These are phyloP conservation scores for Umbilicus rupestris DNA, from an alignment of 164 flowering plant genomes.

Conservation along the genomic window DNA sequence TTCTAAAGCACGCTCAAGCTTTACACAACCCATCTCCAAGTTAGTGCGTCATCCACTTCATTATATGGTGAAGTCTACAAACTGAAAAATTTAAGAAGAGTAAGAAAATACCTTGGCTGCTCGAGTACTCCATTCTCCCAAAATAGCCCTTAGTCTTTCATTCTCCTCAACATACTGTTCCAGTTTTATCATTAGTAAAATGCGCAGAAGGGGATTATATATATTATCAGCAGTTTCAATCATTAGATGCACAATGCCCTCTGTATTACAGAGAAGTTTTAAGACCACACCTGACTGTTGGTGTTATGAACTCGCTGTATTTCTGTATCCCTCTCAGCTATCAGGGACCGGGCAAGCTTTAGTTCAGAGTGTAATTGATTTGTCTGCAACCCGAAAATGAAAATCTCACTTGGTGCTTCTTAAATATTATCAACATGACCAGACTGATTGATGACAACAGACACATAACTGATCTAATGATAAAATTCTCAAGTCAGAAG, in stretches of 20 bases:
- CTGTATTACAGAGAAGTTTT: neutral
- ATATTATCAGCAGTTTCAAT: neutral
- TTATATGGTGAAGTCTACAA: neutral
- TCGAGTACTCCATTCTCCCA: conserved; percentile 93
- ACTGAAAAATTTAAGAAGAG: neutral
- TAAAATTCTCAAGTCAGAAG: neutral
- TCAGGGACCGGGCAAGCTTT: conserved; percentile 82
- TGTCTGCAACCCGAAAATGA: conserved; percentile 44
- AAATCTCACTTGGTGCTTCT: neutral
- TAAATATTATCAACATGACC: neutral
- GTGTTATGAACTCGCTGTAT: conserved; percentile 58
- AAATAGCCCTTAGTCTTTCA: conserved; percentile 85
- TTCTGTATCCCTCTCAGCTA: conserved; percentile 87
- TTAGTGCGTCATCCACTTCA: conserved; percentile 1
- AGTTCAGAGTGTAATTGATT: conserved; percentile 90
- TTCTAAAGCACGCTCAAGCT: conserved; percentile 97
- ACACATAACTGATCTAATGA: neutral
- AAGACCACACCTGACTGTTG: conserved; percentile 63
- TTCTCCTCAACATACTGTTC: conserved; percentile 90
- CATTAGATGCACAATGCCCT: neutral
- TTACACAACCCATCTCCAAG: neutral
- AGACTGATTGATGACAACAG: neutral
- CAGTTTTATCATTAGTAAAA: conserved; percentile 6
- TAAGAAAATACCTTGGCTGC: conserved; percentile 75
- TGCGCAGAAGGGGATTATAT: neutral